phyloP scores from a whole-genome alignment of 1,284 basidiomycete genomes.

The Porodaedalea pini region DNA sequence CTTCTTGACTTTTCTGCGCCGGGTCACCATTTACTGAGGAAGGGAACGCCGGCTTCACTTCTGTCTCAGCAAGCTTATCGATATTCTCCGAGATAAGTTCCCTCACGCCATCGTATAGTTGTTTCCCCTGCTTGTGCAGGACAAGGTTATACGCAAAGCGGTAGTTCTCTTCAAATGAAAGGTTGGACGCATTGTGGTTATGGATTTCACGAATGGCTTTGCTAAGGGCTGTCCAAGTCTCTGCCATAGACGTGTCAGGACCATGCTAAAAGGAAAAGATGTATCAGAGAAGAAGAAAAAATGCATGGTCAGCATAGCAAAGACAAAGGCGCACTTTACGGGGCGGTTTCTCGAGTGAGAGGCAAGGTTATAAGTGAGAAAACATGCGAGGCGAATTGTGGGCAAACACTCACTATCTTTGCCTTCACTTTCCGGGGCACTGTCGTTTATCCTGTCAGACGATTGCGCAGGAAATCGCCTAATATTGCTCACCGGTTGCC shows the following conservation, averaged over 20 bases:
- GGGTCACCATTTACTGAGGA: slow-evolving; percentile 51
- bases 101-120: slow-evolving; percentile 86
- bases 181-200: slow-evolving; percentile 86
- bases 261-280: slow-evolving; percentile 48
- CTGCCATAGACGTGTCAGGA: slow-evolving; percentile 62
- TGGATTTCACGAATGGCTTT: slow-evolving; percentile 93
- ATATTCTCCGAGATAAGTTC: slow-evolving; percentile 82
- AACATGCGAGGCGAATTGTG: neutral
- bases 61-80: slow-evolving; percentile 70
- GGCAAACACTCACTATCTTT: slow-evolving; percentile 40
- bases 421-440: slow-evolving; percentile 32
- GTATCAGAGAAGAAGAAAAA: too few species aligned
- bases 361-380: neutral
- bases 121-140: slow-evolving; percentile 80
- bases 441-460: slow-evolving; percentile 6
- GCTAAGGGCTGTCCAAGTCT: slow-evolving; percentile 74
- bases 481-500: neutral
- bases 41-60: slow-evolving; percentile 85
- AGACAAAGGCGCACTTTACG: slow-evolving; percentile 43
- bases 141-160: slow-evolving; percentile 95
- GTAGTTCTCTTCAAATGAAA: slow-evolving; percentile 97
- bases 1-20: slow-evolving; percentile 67
- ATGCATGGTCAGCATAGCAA: neutral
- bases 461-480: neutral
- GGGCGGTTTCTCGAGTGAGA: slow-evolving; percentile 45